These are phyloP conservation scores for Phlegmacium glaucopus DNA, from an alignment of 768 basidiomycete genomes.

Conservation along the genomic window DNA sequence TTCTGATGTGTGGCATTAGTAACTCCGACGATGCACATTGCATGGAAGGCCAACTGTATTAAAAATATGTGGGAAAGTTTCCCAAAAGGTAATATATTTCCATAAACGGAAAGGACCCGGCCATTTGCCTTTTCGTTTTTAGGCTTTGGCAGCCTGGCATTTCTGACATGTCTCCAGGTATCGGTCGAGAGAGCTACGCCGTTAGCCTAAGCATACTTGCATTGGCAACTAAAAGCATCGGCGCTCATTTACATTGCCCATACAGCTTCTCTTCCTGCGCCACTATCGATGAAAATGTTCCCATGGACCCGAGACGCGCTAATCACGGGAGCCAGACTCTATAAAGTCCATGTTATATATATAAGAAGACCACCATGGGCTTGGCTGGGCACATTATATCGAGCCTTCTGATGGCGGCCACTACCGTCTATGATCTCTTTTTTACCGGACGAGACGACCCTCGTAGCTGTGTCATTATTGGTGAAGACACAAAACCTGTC, in stretches of 20 bases:
- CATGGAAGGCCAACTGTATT: slow-evolving; percentile 25
- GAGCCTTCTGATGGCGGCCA: slow-evolving; percentile 36
- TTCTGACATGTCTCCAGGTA: slow-evolving; percentile 33
- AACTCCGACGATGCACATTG: slow-evolving; percentile 18
- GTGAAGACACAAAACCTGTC: slow-evolving; percentile 54
- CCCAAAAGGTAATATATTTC: slow-evolving; percentile 15
- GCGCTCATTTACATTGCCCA: slow-evolving; percentile 12
- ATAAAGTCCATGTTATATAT: slow-evolving; percentile 35
- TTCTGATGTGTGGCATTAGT: background rate
- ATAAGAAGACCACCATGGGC: slow-evolving; percentile 35
- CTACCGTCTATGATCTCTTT: slow-evolving; percentile 50
- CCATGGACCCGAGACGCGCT: slow-evolving; percentile 46
- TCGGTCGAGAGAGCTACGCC: slow-evolving; percentile 5
- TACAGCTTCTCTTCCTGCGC: slow-evolving; percentile 40
- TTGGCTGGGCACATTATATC: slow-evolving; percentile 29
- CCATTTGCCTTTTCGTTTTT: slow-evolving; percentile 32
- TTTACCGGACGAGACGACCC: slow-evolving; percentile 73
- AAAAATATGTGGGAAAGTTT: slow-evolving; percentile 21
- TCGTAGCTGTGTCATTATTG: slow-evolving; percentile 64
- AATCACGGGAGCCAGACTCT: slow-evolving; percentile 49
- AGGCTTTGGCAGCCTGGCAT: slow-evolving; percentile 36
- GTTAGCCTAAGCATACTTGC: background rate
- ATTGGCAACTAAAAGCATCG: background rate
- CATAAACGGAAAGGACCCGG: slow-evolving; percentile 30
- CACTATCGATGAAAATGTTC: slow-evolving; percentile 49